Evolutionary conservation across 805 yeast species (phyloP).

Genomic region (Candida krabiensis): DNA sequence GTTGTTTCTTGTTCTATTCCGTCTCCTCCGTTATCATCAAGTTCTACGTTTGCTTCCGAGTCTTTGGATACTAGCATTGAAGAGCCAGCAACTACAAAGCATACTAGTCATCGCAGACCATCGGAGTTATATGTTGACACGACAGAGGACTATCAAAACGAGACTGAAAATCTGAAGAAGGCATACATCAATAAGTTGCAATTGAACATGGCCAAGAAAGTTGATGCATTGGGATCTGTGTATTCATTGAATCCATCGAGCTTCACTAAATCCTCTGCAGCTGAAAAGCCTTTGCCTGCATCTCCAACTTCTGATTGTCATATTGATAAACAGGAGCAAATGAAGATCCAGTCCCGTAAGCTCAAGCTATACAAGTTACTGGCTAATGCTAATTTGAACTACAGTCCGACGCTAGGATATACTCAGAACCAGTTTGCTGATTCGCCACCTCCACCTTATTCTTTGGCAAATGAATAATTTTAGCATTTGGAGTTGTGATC

Average conservation of each 20-base stretch:
- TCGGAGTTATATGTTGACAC: neutral
- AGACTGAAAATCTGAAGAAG: conserved; percentile 1
- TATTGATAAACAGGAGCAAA: conserved; percentile 26
- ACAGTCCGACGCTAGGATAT: conserved; percentile 6
- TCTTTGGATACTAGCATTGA: neutral
- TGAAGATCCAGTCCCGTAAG: conserved; percentile 26
- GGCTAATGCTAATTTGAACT: conserved; percentile 11
- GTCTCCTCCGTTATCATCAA: conserved; percentile 17
- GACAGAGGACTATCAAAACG: neutral
- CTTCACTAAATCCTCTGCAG: conserved; percentile 1
- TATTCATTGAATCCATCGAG: conserved; percentile 4
- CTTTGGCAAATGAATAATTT: no score
- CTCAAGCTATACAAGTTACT: conserved; percentile 28
- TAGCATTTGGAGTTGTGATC: no score
- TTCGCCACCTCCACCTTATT: conserved; percentile 27
- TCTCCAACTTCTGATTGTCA: conserved; percentile 13
- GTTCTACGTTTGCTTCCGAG: conserved; percentile 2
- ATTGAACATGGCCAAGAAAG: conserved; percentile 10
- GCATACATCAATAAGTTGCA: conserved; percentile 11
- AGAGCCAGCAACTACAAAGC: neutral
- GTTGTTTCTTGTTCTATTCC: conserved; percentile 17
- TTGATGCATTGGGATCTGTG: conserved; percentile 4
- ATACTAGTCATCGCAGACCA: no score
- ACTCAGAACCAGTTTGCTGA: conserved; percentile 13
- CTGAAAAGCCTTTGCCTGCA: conserved; percentile 4